A percentile compares a stretch with the other conserved stretches of the same genome.
phyloP scores from a whole-genome alignment of 306 rosid genomes.

The Cyclanthera cordifolia region DNA sequence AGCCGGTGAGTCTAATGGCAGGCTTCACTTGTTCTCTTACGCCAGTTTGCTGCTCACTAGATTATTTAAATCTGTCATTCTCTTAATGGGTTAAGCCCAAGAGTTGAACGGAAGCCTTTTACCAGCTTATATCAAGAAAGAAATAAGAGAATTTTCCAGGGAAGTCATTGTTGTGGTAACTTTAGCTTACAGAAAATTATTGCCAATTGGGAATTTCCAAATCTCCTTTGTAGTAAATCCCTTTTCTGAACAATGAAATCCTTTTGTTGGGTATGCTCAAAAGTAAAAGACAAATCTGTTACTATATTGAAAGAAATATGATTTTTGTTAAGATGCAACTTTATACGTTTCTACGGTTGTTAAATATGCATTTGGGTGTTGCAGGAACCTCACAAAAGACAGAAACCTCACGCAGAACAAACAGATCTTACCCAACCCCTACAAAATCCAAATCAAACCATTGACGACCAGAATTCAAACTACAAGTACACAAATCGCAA shows the following conservation, averaged over 20 bases:
- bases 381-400: not conserved
- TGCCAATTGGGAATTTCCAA: not conserved
- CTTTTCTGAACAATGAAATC: not conserved
- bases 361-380: not conserved
- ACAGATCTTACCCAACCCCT: conserved; percentile 9
- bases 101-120: not conserved
- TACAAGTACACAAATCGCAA: not conserved
- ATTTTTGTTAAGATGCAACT: not conserved
- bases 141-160: not conserved
- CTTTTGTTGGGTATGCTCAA: not conserved
- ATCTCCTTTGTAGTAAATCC: not conserved
- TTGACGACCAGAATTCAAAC: not conserved
- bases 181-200: not conserved
- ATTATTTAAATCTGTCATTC: not conserved
- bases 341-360: not conserved
- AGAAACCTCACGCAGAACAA: not conserved
- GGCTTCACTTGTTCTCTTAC: not conserved
- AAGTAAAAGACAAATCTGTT: not conserved
- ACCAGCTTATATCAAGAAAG: not conserved
- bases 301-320: not conserved
- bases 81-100: not conserved
- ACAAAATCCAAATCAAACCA: not conserved
- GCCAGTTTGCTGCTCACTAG: not conserved
- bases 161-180: not conserved
- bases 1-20: not conserved